These are phyloP conservation scores for Vaccinium macrocarpon DNA, from an alignment of 148 eudicot genomes.

Conservation along the genomic window DNA sequence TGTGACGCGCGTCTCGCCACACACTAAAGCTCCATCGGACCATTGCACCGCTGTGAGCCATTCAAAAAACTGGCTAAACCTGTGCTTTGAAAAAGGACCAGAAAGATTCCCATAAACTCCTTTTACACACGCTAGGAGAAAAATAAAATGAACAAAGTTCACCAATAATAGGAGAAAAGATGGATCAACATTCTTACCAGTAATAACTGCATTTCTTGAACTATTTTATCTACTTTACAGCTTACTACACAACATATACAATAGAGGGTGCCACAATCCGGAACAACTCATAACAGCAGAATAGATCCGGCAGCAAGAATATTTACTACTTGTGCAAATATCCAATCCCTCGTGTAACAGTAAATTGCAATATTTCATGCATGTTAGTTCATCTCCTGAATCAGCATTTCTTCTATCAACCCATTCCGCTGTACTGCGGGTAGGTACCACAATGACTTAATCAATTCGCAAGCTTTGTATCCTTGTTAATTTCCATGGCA, in stretches of 20 bases:
- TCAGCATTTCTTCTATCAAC: conserved; percentile 1
- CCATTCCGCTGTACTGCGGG: background rate
- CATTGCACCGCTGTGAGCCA: no score
- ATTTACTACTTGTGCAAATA: background rate
- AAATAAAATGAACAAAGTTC: background rate
- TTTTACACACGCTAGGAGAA: background rate
- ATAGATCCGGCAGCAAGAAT: background rate
- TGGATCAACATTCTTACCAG: background rate
- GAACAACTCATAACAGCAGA: background rate
- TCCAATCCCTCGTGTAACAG: background rate
- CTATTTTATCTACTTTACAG: background rate
- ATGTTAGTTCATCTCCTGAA: background rate
- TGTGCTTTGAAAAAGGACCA: background rate
- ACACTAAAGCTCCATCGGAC: no score
- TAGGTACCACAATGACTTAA: background rate
- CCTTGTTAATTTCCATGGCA: background rate
- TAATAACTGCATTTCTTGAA: background rate
- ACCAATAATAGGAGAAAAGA: background rate
- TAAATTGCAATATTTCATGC: conserved; percentile 3
- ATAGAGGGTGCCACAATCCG: background rate
- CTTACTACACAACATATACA: background rate
- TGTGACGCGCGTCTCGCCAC: no score
- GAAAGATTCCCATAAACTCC: background rate
- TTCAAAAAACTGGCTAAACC: background rate
- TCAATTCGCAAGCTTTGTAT: background rate